phyloP scores from a whole-genome alignment of 2,329 filamentous ascomycete genomes.

The Dactylonectria macrodidyma region DNA sequence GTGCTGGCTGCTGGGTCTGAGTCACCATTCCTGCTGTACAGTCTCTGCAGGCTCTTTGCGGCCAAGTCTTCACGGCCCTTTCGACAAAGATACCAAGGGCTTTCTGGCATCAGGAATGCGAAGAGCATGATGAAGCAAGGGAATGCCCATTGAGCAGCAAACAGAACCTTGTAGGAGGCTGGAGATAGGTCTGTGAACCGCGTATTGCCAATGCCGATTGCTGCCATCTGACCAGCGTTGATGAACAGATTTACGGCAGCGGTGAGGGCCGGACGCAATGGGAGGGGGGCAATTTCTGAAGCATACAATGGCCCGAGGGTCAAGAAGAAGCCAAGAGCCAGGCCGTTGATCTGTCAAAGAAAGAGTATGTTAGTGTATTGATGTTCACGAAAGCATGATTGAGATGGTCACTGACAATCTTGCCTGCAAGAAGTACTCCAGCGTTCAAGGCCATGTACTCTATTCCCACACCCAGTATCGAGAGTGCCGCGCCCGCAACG shows the following conservation, averaged over 20 bases:
- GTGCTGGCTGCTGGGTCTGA: neutral
- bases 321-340: slow-evolving; percentile 18
- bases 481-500: neutral
- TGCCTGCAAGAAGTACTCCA: slow-evolving; percentile 7
- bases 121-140: slow-evolving; percentile 12
- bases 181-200: slow-evolving; percentile 1
- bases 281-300: slow-evolving; percentile 12
- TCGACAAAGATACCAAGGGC: slow-evolving; percentile 14
- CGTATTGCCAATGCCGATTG: slow-evolving; percentile 19
- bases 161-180: slow-evolving; percentile 12
- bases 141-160: slow-evolving; percentile 20
- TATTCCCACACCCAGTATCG: slow-evolving; percentile 6
- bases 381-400: no score
- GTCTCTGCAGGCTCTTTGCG: neutral
- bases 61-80: neutral
- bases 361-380: neutral
- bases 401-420: neutral
- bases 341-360: slow-evolving; percentile 9
- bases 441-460: slow-evolving; percentile 6
- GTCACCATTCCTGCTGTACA: neutral
- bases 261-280: slow-evolving; percentile 12
- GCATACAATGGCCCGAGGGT: slow-evolving; percentile 19
- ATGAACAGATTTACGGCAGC: slow-evolving; percentile 18
- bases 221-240: slow-evolving; percentile 16
- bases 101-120: slow-evolving; percentile 12